Percentiles rank a stretch among this genome's conserved stretches.
phyloP scores from a whole-genome alignment of 495 filamentous ascomycete genomes.

The Zalerion maritima region DNA sequence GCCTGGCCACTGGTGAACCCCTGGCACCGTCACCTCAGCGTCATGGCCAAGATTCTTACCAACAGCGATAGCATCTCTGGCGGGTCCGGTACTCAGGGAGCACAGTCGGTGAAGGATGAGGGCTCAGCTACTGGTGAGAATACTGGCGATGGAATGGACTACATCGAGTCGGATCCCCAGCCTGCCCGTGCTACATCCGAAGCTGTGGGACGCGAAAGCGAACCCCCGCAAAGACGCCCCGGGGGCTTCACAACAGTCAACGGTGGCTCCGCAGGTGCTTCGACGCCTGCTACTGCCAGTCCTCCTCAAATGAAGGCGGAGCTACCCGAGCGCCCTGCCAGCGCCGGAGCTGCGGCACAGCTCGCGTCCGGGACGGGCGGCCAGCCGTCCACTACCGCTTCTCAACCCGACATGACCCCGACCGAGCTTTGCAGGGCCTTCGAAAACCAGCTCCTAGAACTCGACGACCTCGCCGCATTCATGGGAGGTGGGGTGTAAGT shows the following conservation, averaged over 20 bases:
- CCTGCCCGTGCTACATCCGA: slow-evolving; percentile 4
- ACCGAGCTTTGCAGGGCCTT: slow-evolving; percentile 33
- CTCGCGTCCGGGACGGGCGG: slow-evolving; percentile 6
- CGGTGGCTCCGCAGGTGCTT: slow-evolving; percentile 28
- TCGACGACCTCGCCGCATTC: slow-evolving; percentile 36
- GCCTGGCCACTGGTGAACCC: slow-evolving; percentile 35
- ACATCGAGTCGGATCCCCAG: slow-evolving; percentile 20
- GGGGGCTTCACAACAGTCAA: slow-evolving; percentile 37
- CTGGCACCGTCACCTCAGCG: slow-evolving; percentile 33
- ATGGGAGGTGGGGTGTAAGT: slow-evolving; percentile 36
- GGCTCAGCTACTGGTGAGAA: slow-evolving; percentile 26
- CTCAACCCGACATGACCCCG: slow-evolving; percentile 30
- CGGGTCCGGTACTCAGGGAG: slow-evolving; percentile 11
- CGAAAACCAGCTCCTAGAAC: slow-evolving; percentile 33
- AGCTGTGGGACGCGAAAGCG: slow-evolving; percentile 18
- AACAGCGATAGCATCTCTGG: slow-evolving; percentile 20
- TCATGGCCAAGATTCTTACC: slow-evolving; percentile 34
- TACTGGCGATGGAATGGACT: slow-evolving; percentile 31
- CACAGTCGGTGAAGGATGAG: slow-evolving; percentile 31
- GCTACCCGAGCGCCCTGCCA: slow-evolving; percentile 18
- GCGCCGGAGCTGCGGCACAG: slow-evolving; percentile 6
- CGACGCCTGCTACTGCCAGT: slow-evolving; percentile 27
- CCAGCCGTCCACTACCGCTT: slow-evolving; percentile 4
- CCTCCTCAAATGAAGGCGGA: slow-evolving; percentile 24
- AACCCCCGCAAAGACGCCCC: slow-evolving; percentile 29